Conservation (phyloP, 176 grass and related monocot genomes). For the Lolium multiflorum region DNA sequence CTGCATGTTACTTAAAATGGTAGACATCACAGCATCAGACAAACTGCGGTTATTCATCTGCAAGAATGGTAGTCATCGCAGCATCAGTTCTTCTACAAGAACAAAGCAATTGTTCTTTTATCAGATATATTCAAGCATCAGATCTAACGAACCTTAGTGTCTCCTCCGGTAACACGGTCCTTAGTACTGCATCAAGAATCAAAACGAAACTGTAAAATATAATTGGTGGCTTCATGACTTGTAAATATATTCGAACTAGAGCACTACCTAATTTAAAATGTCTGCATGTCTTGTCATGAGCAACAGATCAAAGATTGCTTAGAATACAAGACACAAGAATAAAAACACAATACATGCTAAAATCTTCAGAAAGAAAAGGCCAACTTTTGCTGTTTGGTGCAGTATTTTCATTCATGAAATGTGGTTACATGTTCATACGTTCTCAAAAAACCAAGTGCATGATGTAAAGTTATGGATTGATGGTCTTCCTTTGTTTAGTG, state of each 20-base stretch:
- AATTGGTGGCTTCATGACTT: slow-evolving; percentile 22
- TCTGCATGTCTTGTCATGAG: background rate
- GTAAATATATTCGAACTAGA: background rate
- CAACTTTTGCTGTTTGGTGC: too few species aligned
- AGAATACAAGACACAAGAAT: background rate
- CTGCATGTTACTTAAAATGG: background rate
- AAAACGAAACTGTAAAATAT: background rate
- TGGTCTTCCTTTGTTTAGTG: too few species aligned
- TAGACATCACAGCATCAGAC: background rate
- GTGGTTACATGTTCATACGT: too few species aligned
- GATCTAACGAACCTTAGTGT: background rate
- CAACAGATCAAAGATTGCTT: background rate
- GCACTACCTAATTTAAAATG: slow-evolving; percentile 8
- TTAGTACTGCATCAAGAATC: background rate
- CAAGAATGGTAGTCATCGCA: background rate
- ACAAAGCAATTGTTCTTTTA: slow-evolving; percentile 23
- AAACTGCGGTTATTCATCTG: background rate
- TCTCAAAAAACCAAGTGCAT: too few species aligned
- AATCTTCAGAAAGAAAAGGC: too few species aligned
- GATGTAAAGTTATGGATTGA: too few species aligned
- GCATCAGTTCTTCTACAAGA: slow-evolving; percentile 1
- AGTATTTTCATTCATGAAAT: too few species aligned
- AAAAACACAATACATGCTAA: background rate
- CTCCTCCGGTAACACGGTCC: background rate
- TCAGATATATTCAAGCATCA: slow-evolving; percentile 20